Base-by-base conservation (phyloP, 2,329 filamentous ascomycete genomes). In the Septoria linicola region DNA sequence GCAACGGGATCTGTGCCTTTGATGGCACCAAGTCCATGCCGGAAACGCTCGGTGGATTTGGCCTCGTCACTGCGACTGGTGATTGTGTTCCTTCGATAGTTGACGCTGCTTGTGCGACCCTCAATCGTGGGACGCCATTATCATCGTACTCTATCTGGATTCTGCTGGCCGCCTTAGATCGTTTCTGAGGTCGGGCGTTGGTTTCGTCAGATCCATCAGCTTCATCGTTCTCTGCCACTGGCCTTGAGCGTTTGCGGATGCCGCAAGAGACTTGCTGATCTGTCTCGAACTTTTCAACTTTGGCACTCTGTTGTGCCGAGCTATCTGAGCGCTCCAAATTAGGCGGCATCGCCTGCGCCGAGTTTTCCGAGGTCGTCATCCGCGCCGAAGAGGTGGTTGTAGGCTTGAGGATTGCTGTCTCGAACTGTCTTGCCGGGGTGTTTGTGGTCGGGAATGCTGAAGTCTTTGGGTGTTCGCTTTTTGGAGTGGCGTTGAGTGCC, bases 91-190 rank as follows among this genome's bases (percentile, higher is more conserved):
- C 23, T 27, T 5, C 5, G 17, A 14, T 14, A 20, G 27, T 25
- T n/a, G 48, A 30, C 13, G 42, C 49, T 14, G 43, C 14, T 7
- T 41, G 49, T 8, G 41, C 48, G 23, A 37, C 23, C 21, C 37
- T 48, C 30, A 63, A 44, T 10, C 51, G 54, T 27, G 63, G 59
- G 6, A 54, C 57, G 8, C 60, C 60, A 4, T 43, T 19, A 10
- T 40, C 46, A 40, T 63, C 62, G 35, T 63, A 63, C 25, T 36
- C 48, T 21, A 64, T 57, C 41, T 61, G 54, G 21, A 63, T 41
- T 35, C 57, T 59, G 36, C 56, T 53, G 23, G 55, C 55, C 23
- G 56, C 46, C 20, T 31, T 36, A 10, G 30, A 30, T 32, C 40
- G 51, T 10, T 47, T 47, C 23, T 47, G 44, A 4, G 23, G 35